Conservation (phyloP, 1,284 basidiomycete genomes). For the Apiotrichum laibachii region DNA sequence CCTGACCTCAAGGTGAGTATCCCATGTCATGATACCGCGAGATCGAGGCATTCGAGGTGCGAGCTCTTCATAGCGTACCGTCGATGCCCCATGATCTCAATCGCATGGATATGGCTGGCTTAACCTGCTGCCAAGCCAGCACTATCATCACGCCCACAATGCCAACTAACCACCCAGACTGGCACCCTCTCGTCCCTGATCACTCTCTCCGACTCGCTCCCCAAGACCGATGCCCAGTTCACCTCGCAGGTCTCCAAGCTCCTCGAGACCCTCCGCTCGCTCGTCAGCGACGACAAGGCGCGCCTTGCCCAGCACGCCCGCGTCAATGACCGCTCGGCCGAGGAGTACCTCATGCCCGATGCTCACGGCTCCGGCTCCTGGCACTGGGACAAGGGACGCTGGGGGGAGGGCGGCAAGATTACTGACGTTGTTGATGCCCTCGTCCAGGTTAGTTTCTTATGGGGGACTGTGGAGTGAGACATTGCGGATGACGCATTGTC, state of each 20-base stretch:
- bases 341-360: slow-evolving; percentile 65
- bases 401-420: slow-evolving; percentile 73
- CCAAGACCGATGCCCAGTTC: slow-evolving; percentile 87
- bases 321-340: slow-evolving; percentile 76
- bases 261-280: slow-evolving; percentile 87
- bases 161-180: slow-evolving; percentile 59
- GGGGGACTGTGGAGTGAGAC: not conserved
- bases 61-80: too few relatives aligned
- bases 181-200: slow-evolving; percentile 91
- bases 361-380: slow-evolving; percentile 40
- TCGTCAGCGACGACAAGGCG: slow-evolving; percentile 81
- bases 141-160: too few relatives aligned
- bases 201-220: slow-evolving; percentile 83
- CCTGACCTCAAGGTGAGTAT: slow-evolving; percentile 50
- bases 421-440: slow-evolving; percentile 77
- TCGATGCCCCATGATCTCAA: too few relatives aligned
- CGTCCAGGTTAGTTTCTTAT: slow-evolving; percentile 63
- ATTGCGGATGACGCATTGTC: too few relatives aligned
- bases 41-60: too few relatives aligned
- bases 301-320: slow-evolving; percentile 73
- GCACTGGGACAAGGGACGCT: slow-evolving; percentile 87
- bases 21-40: too few relatives aligned
- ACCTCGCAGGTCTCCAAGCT: slow-evolving; percentile 85
- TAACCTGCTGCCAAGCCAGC: too few relatives aligned
- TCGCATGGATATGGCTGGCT: too few relatives aligned